These are phyloP conservation scores for Ceratocystis smalleyi DNA, from an alignment of 2,329 filamentous ascomycete genomes.

Conservation along the genomic window DNA sequence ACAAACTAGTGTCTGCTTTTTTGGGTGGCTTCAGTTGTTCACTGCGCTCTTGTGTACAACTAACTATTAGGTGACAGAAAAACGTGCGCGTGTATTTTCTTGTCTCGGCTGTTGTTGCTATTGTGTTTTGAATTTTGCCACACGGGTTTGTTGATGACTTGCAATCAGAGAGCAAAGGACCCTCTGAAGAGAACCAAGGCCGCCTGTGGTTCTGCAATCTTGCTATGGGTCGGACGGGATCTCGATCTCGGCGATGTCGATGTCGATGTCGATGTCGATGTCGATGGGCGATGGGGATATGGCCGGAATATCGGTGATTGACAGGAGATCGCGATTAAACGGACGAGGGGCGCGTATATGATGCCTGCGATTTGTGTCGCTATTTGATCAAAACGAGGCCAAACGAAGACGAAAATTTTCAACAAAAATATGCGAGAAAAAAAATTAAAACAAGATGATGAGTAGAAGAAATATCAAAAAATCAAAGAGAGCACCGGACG, in stretches of 20 bases:
- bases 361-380: background rate
- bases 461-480: background rate
- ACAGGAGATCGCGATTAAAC: background rate
- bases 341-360: background rate
- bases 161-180: background rate
- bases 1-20: background rate
- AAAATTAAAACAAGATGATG: background rate
- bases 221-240: background rate
- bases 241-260: background rate
- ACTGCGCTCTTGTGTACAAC: background rate
- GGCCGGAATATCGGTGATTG: background rate
- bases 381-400: background rate
- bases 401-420: background rate
- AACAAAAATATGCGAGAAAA: background rate
- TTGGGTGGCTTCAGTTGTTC: background rate
- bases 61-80: background rate
- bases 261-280: background rate
- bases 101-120: constrained; percentile 3
- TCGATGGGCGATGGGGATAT: background rate
- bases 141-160: background rate
- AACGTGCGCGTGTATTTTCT: background rate
- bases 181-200: background rate
- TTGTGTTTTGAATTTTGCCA: constrained; percentile 3
- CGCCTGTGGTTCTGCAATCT: background rate
- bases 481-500: background rate